Conservation (phyloP, 495 filamentous ascomycete genomes). For the Glonium stellatum region DNA sequence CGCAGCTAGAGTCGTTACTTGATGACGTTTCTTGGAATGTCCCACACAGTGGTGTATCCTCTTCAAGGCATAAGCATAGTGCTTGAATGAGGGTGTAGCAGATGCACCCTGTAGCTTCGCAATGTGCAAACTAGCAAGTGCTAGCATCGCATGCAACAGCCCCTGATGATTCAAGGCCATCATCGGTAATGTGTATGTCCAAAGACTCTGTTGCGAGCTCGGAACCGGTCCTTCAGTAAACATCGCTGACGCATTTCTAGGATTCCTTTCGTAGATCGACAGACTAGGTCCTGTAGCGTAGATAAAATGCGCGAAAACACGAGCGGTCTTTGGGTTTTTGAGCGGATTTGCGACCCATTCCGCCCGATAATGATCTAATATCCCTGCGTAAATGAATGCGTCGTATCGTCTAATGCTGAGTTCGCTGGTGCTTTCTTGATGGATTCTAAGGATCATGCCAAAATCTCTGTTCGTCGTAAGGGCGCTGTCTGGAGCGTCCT, state of each 20-base stretch:
- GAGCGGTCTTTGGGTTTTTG: constrained; percentile 72
- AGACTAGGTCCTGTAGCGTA: constrained; percentile 80
- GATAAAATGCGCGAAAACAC: constrained; percentile 89
- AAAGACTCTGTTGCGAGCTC: constrained; percentile 65
- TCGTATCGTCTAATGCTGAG: constrained; percentile 52
- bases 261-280: constrained; percentile 81
- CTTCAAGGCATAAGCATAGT: constrained; percentile 82
- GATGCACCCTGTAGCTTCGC: constrained; percentile 68
- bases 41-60: constrained; percentile 68
- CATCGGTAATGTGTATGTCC: constrained; percentile 83
- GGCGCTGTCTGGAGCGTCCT: constrained; percentile 44
- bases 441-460: constrained; percentile 40
- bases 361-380: constrained; percentile 73
- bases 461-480: constrained; percentile 32
- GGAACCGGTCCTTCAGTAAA: constrained; percentile 59
- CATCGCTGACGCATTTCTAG: constrained; percentile 66
- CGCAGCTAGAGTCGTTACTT: constrained; percentile 78
- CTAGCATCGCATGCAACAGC: constrained; percentile 85
- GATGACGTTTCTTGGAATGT: constrained; percentile 61
- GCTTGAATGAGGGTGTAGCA: constrained; percentile 73
- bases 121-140: constrained; percentile 81
- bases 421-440: constrained; percentile 46
- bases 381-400: constrained; percentile 59
- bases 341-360: constrained; percentile 70
- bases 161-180: constrained; percentile 76